phyloP scores from a whole-genome alignment of 108 stramenopile genomes.

The Fistulifera pelliculosa region DNA sequence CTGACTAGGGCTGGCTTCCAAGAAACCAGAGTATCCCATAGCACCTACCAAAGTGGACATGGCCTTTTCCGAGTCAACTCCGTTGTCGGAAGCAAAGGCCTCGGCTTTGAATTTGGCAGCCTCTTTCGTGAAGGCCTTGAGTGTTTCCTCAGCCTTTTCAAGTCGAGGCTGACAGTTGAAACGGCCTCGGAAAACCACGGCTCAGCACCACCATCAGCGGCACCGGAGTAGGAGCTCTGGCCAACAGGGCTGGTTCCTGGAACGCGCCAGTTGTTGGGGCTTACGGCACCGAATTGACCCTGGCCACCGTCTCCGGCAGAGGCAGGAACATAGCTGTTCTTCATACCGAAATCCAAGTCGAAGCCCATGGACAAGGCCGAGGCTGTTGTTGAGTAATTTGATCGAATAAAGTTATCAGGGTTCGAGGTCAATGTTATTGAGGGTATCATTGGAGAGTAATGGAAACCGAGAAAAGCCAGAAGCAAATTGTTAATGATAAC shows the following conservation, averaged over 20 bases:
- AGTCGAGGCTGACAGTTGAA: constrained; percentile 80
- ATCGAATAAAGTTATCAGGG: too few relatives aligned
- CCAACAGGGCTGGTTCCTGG: constrained; percentile 85
- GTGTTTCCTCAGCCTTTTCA: constrained; percentile 78
- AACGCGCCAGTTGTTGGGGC: constrained; percentile 82
- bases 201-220: constrained; percentile 84
- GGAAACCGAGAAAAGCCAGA: not conserved
- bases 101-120: constrained; percentile 84
- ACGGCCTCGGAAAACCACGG: constrained; percentile 91
- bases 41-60: constrained; percentile 67
- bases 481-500: not conserved
- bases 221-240: constrained; percentile 66
- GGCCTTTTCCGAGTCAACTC: constrained; percentile 40
- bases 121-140: constrained; percentile 88
- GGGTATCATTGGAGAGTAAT: not conserved
- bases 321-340: constrained; percentile 77
- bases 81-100: constrained; percentile 60
- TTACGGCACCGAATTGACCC: constrained; percentile 83
- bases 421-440: too few relatives aligned
- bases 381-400: constrained; percentile 11
- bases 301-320: constrained; percentile 76
- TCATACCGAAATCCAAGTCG: constrained; percentile 79
- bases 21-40: constrained; percentile 78
- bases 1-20: constrained; percentile 66
- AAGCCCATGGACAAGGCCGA: constrained; percentile 33